Evolutionary conservation across 192 early-diverging fungal species (phyloP), one percentile per base, ranked within the genome.

Genomic region (Backusella psychrophila): DNA sequence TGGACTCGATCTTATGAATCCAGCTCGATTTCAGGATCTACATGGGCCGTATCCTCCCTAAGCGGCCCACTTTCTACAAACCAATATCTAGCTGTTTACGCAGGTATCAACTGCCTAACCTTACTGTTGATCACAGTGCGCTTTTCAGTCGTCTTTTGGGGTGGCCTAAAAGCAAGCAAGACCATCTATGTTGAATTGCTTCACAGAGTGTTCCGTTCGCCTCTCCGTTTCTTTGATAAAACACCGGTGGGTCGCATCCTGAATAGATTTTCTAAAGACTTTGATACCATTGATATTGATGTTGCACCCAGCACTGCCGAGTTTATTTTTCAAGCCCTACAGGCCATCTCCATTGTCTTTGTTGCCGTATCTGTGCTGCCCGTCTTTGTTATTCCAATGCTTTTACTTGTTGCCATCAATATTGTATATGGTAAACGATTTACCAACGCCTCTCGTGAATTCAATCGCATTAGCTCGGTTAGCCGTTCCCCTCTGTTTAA

Each of bases 221-320:
- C 92, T 35, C 86, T 96, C 7, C 87, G 91, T 3, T 97, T 96
- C 86, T 98, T 94, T 80, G 95, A 96, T 78, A 89, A 89, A 14
- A 93, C 92, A 15, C 95, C 95, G 2, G 85, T 93, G 19, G 94
- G 95, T n/a, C 90, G 93, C 19, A 90, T 97, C 23, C 87, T 96
- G 76, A 98, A 96, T 82, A 85, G 97, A 35, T 96, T 95, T 75
- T 91, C 93, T 3, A 92, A 93, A 66, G 95, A 98, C 81, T 91
- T 96, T 78, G 91, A 91, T 49, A 86, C 89, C 2, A 81, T 97
- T 71, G 95, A 97, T 76, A 85, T 86, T 15, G 59, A 56, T 2
- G 79, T 91, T 69, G 83, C 89, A 39, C 80, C 84, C 21, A 77
- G 78, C 44, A 78, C 91, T 63, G 81, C 78, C 38, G 83, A 75